Base-by-base conservation (phyloP, 495 filamentous ascomycete genomes). In the Achaetomiella virescens region DNA sequence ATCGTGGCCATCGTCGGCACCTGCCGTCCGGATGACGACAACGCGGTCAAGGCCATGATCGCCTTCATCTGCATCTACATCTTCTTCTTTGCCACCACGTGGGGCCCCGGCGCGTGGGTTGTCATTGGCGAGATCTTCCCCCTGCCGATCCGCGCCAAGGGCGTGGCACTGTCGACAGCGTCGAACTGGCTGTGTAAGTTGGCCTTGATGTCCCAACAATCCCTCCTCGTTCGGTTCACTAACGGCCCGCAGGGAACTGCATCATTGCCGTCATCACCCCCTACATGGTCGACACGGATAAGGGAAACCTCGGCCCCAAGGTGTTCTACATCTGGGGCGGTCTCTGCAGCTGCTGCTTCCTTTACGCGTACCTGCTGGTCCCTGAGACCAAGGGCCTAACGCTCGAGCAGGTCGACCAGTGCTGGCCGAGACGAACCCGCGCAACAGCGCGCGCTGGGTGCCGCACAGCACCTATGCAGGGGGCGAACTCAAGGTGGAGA, bases 381-480 rank as follows among this genome's bases (percentile, higher is more conserved):
- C 85, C 86, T 37, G 88, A 91, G 79, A 91, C 88, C 67, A 91
- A 91, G 82, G 88, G 88, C 55, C 75, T 95, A n/a, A 85, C 87
- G 9, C 86, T 92, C 36, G 89, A 95, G 75, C 88, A 95, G 68
- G 86, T 95, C 62, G 89, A 92, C 74, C 80, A 83, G 72, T 92
- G 89, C 78, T 93, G 72, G 84, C 87, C 65, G 88, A 91, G 75
- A 78, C 81, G 4, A 86, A 77, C 2, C 83, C 88, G 9, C 68
- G 83, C n/a, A 85, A 76, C 21, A 87, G 84, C 45, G 62, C 74
- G 65, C 79, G 77, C 61, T 91, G 88, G 88, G 75, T 75, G 61
- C 86, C 87, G 25, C 81, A 83, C 65, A 75, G 73, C 48, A 91
- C 88, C 12, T 90, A 82, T 60, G 86, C 85, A 2, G 66, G 48